These are phyloP conservation scores for Fusarium verticillioides DNA, from an alignment of 2,329 filamentous ascomycete species.

Conservation along the genomic window DNA sequence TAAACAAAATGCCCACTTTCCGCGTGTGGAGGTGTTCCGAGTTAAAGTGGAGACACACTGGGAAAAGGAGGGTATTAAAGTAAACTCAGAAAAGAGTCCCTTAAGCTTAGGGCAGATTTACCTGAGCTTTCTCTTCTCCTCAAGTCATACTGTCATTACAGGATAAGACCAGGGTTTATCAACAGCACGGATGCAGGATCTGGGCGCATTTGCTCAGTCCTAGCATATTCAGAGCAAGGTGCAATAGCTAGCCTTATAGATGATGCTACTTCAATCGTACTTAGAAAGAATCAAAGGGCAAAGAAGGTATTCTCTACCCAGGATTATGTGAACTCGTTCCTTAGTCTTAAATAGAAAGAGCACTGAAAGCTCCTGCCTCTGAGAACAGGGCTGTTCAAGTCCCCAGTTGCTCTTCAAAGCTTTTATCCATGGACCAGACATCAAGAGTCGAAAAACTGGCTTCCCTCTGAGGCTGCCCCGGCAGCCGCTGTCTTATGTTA, in stretches of 20 bases:
- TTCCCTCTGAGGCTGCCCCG: too few species aligned
- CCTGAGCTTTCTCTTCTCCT: too few species aligned
- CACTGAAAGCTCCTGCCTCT: accelerated
- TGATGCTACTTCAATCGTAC: accelerated
- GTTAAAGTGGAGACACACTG: background rate
- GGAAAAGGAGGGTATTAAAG: too few species aligned
- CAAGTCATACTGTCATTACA: too few species aligned
- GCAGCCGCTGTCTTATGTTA: too few species aligned
- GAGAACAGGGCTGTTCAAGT: accelerated
- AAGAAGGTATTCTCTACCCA: too few species aligned
- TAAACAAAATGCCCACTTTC: background rate
- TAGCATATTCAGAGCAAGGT: background rate
- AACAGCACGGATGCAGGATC: accelerated
- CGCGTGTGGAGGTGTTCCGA: background rate
- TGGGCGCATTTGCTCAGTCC: background rate
- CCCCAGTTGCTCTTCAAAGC: accelerated
- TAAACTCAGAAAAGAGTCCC: too few species aligned
- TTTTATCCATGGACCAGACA: too few species aligned
- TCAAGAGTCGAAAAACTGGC: too few species aligned
- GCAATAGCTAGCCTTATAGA: too few species aligned
- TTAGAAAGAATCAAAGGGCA: accelerated
- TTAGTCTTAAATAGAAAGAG: background rate
- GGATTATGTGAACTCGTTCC: too few species aligned
- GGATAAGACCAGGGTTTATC: background rate
- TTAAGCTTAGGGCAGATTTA: too few species aligned